Base-by-base conservation (phyloP, 225 moss, liverwort and hornwort species). In the Antitrichia curtipendula region DNA sequence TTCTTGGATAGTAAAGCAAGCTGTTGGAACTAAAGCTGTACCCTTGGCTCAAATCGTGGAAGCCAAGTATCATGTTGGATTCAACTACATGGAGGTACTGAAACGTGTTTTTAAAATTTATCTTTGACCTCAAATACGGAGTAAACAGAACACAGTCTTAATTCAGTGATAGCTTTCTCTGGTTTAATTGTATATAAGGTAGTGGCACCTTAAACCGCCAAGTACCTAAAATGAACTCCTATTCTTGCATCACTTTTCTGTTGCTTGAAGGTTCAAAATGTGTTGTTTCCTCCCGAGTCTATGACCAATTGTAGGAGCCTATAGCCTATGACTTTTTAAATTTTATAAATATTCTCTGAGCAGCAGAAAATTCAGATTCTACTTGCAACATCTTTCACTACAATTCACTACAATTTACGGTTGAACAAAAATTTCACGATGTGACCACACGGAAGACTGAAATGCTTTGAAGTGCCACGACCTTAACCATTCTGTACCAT, bases 1-100 rank as follows among this genome's bases (percentile, higher is more conserved):
- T 62, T 93, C 93, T 50, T 95, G 95, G 95, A 94, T 95, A 85
- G 93, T 94, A 77, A 93, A 88, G 86, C 95, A 95, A 94, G 95
- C 94, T 57, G 95, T 95, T 85, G 95, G 95, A 78, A 93, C 94
- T 32, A 93, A 93, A 91, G 61, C 94, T 89, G 93, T 93, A 82
- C 91, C 88, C 63, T 83, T 95, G 82, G 94, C 92, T 76, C 95
- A 95, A 85, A 94, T 95, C 63, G 90, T 94, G 61, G 94, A 95
- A 76, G 86, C 87, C 64, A 91, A 83, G 59, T 95, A 95, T 89
- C 93, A 95, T 83, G 92, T 93, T 89, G 95, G 94, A 73, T 91
- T 93, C 69, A 94, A 95, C 82, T 94, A 95, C 77, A 91, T 95
- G 86, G 93, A 95, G 93, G 95, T 95, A 85, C 56, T 36, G 34